Percentiles rank a stretch among this genome's conserved stretches.
Evolutionary conservation across 306 rosid genomes (phyloP).

Genomic region (Dalbergia cochinchinensis): DNA sequence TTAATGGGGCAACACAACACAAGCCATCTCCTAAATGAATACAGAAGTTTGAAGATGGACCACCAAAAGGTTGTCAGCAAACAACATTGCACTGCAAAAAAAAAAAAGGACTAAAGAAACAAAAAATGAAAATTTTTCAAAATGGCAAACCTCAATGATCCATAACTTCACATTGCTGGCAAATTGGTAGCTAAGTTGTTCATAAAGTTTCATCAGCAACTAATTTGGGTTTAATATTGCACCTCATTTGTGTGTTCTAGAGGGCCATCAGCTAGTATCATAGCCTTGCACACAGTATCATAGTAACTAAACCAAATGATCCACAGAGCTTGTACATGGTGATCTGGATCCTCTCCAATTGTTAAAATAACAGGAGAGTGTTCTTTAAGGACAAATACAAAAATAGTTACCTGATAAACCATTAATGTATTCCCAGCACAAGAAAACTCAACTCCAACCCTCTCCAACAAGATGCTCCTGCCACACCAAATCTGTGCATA

Average conservation of each 20-base stretch:
- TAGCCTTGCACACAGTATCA: not conserved
- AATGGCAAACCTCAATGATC: not conserved
- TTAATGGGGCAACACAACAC: not conserved
- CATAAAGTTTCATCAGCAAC: not conserved
- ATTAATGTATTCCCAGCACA: not conserved
- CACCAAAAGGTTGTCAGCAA: not conserved
- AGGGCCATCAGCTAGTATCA: not conserved
- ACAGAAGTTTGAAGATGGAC: not conserved
- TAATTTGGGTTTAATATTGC: not conserved
- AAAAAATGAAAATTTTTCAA: not conserved
- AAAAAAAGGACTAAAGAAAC: not conserved
- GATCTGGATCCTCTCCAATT: not conserved
- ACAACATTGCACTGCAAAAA: not conserved
- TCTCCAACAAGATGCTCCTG: not conserved
- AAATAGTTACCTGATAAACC: not conserved
- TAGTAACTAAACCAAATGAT: not conserved
- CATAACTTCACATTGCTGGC: too few relatives aligned
- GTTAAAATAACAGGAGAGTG: not conserved
- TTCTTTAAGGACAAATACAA: not conserved
- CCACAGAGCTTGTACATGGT: not conserved
- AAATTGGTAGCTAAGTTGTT: not conserved
- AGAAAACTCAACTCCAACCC: not conserved
- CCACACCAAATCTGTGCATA: not conserved
- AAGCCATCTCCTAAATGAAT: not conserved
- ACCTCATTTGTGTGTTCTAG: not conserved